A percentile compares a stretch with the other conserved stretches of the same genome.
Evolutionary conservation across 2,329 filamentous ascomycete genomes (phyloP).

Genomic region (Fusarium veterinarium): DNA sequence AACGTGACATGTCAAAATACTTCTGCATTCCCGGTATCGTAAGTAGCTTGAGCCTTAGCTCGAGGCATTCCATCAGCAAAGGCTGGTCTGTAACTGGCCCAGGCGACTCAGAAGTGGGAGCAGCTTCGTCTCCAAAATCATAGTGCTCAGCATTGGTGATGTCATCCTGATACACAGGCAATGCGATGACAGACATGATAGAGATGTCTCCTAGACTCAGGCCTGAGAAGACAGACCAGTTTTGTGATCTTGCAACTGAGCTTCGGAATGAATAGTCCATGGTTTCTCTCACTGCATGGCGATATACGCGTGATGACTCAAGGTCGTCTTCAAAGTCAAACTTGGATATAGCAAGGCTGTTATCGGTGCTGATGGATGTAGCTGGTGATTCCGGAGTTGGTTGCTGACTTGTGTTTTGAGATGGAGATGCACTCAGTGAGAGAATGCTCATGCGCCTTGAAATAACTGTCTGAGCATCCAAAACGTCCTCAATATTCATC

Average conservation of each 20-base stretch:
- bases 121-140: neutral
- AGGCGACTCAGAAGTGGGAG: rapidly evolving
- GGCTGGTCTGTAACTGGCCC: neutral
- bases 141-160: neutral
- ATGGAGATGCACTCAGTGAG: rapidly evolving
- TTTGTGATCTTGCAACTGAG: neutral
- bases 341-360: neutral
- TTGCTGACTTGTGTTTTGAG: rapidly evolving
- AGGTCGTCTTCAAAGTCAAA: neutral
- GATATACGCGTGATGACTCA: neutral
- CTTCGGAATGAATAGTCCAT: neutral
- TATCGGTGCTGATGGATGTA: rapidly evolving
- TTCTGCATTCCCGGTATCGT: neutral
- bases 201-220: neutral
- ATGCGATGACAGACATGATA: neutral
- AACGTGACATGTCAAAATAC: neutral
- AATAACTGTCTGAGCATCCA: neutral
- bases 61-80: neutral
- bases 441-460: neutral
- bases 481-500: conserved; percentile 3
- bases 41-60: neutral
- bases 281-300: neutral
- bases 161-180: rapidly evolving
- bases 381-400: rapidly evolving
- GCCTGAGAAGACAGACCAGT: neutral